Base-by-base conservation (phyloP, 129 eudicot genomes). In the Artemisia tridentata region DNA sequence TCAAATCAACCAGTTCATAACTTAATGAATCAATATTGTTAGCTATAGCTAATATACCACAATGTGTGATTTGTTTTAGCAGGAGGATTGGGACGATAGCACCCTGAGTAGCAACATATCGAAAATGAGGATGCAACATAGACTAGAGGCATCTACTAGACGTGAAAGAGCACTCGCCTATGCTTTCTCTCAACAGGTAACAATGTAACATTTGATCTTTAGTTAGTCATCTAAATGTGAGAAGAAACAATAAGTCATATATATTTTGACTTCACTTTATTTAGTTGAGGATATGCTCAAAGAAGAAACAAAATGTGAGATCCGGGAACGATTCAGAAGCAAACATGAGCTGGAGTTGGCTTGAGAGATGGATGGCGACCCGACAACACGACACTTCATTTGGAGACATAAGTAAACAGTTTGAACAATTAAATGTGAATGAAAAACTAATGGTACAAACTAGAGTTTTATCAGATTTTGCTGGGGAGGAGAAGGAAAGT, bases 281-380 rank as follows among this genome's bases (percentile, higher is more conserved):
- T 21, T 68, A 91, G 97, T 72, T 91, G 56, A 86, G 96, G 75
- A 77, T 88, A 9, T 91, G 97, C 69, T 77, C 92, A 45, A 88
- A 85, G 86, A 91, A 88, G 82, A 85, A 82, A 69, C 90, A 80
- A 31, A 76, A 34, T 58, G 62, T 55, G 61, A 88, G 50, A 84
- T 65, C 80, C 0, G 75, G 66, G 11, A 80, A 85, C 3, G 84
- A 80, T 12, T 57, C 79, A 4, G 95, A 91, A 66, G 52, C 88
- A 6, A 85, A 83, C 80, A 71, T 78, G 84, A 85, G 97, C 27
- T 87, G 91, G 95, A 91, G 82, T 79, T 91, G 96, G 97, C 84
- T 91, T 10, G 97, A 91, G 74, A 83, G 97, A 66, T 91, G 97
- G 97, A 91, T 91, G 97, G 97, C 95, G 9, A 88, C 97, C 23